Conservation (phyloP, 2,329 filamentous ascomycete genomes). For the Penicillium decumbens region DNA sequence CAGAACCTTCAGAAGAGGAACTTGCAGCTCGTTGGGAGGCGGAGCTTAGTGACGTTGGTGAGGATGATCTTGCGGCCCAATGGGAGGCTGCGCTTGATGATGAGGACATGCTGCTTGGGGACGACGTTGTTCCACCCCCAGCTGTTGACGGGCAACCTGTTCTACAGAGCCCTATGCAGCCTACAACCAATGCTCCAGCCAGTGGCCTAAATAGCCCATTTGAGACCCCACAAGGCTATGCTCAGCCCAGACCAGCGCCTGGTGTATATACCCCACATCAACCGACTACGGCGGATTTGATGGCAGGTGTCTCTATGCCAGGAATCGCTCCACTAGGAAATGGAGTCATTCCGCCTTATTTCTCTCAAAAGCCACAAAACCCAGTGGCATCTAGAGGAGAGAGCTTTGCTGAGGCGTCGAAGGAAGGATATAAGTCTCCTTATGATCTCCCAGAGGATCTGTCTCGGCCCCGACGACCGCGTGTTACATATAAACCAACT, state of each 20-base stretch:
- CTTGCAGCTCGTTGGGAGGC: conserved; percentile 78
- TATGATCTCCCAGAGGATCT: conserved; percentile 94
- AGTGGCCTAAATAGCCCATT: conserved; percentile 26
- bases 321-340: conserved; percentile 16
- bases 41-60: conserved; percentile 60
- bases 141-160: conserved; percentile 17
- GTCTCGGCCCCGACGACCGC: conserved; percentile 58
- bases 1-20: conserved; percentile 50
- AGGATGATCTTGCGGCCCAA: conserved; percentile 69
- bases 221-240: conserved; percentile 23
- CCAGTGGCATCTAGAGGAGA: conserved; percentile 53
- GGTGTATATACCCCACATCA: conserved; percentile 51
- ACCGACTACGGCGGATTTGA: conserved; percentile 47
- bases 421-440: conserved; percentile 87
- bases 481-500: conserved; percentile 55
- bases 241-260: conserved; percentile 18
- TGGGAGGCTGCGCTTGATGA: conserved; percentile 52
- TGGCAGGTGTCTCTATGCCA: conserved; percentile 33
- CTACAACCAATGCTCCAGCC: conserved; percentile 9
- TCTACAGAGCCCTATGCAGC: conserved; percentile 23
- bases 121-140: conserved; percentile 35
- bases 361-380: conserved; percentile 25
- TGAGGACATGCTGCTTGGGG: conserved; percentile 75
- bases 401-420: conserved; percentile 86
- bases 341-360: conserved; percentile 22